Conservation (phyloP, 257 asterid genomes). For the Plantago ovata region DNA sequence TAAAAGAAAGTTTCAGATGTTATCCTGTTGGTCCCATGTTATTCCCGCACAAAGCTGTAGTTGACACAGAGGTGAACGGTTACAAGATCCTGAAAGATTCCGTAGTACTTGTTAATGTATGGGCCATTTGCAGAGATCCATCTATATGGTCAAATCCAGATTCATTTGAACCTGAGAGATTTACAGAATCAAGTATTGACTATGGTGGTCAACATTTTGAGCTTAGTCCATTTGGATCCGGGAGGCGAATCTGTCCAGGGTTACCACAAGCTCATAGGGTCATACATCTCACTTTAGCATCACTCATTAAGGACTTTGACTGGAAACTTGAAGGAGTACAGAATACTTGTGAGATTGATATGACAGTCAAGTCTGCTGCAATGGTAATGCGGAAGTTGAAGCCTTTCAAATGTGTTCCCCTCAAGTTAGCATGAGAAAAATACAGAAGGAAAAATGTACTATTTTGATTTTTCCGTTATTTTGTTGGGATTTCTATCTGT, state of each 20-base stretch:
- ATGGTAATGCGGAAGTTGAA: too few relatives aligned
- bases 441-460: too few relatives aligned
- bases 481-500: too few relatives aligned
- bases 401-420: too few relatives aligned
- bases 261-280: constrained; percentile 12
- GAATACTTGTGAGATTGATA: constrained; percentile 12
- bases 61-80: background rate
- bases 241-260: constrained; percentile 15
- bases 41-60: constrained; percentile 13
- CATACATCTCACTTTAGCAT: constrained; percentile 10
- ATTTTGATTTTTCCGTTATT: too few relatives aligned
- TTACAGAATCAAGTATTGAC: background rate
- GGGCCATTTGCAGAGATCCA: constrained; percentile 1
- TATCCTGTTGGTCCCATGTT: background rate
- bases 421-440: too few relatives aligned
- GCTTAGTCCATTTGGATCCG: constrained; percentile 8
- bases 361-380: constrained; percentile 22
- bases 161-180: constrained; percentile 2
- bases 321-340: constrained; percentile 18
- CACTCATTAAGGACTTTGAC: background rate
- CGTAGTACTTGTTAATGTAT: constrained; percentile 3
- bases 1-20: constrained; percentile 2
- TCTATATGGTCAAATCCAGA: constrained; percentile 7
- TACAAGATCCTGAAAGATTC: background rate
- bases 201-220: constrained; percentile 1